Conservation (phyloP, 345 rosid genomes). For the Conringia planisiliqua region DNA sequence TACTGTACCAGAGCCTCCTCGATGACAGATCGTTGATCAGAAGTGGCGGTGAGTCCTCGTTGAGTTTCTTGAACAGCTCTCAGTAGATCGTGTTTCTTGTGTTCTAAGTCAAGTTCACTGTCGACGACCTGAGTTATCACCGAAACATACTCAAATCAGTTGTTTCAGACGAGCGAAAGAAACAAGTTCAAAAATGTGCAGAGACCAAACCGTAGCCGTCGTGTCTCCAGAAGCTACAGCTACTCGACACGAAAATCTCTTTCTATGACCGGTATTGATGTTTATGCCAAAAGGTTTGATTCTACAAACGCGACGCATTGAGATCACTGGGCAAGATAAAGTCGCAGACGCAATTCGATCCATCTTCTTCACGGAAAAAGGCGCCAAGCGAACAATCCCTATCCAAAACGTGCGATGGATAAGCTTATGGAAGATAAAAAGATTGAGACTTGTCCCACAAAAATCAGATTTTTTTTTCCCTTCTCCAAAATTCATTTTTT, state of each 20-base stretch:
- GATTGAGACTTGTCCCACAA: not conserved
- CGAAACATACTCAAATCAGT: slow-evolving; percentile 2
- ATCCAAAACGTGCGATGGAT: not conserved
- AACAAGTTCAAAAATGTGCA: not conserved
- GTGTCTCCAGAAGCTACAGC: slow-evolving; percentile 38
- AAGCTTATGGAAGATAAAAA: slow-evolving; percentile 2
- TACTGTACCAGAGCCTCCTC: slow-evolving; percentile 77
- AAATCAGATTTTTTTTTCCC: not conserved
- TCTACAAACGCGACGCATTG: slow-evolving; percentile 24
- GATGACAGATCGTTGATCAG: slow-evolving; percentile 72
- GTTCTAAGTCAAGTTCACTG: slow-evolving; percentile 55
- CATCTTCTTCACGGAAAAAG: slow-evolving; percentile 12
- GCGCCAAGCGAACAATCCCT: not conserved
- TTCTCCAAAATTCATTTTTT: not conserved
- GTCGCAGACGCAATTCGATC: slow-evolving; percentile 44
- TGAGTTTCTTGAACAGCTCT: slow-evolving; percentile 68
- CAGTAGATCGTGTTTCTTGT: slow-evolving; percentile 63
- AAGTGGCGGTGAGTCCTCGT: slow-evolving; percentile 57
- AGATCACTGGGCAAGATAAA: slow-evolving; percentile 32
- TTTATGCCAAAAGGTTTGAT: slow-evolving; percentile 25
- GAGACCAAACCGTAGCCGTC: slow-evolving; percentile 38
- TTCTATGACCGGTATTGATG: slow-evolving; percentile 20
- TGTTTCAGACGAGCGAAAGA: not conserved
- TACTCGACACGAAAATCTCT: slow-evolving; percentile 39
- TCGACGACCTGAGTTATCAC: slow-evolving; percentile 36